phyloP scores from a whole-genome alignment of 345 rosid genomes.

The Ceriops decandra region DNA sequence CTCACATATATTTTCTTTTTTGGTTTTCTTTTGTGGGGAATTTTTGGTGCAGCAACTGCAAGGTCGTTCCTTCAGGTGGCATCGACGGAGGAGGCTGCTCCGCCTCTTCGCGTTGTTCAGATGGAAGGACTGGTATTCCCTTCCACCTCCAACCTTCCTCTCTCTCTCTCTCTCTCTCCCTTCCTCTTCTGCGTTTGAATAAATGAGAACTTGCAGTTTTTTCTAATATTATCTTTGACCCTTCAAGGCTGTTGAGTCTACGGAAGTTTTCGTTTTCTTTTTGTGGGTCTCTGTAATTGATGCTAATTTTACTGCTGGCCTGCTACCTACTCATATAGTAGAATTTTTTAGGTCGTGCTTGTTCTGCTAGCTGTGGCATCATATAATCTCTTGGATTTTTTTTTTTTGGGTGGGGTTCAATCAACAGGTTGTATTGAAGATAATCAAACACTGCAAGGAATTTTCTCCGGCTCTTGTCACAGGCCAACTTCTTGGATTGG shows the following conservation, averaged over 20 bases:
- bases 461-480: constrained; percentile 93
- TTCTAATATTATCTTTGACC: no score
- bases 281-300: no score
- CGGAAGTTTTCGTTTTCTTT: no score
- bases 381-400: neutral
- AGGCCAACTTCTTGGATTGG: constrained; percentile 96
- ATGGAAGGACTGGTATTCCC: constrained; percentile 86
- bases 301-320: no score
- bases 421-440: constrained; percentile 75
- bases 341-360: no score
- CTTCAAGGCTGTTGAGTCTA: no score
- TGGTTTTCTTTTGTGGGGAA: no score
- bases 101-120: constrained; percentile 95
- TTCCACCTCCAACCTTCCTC: neutral
- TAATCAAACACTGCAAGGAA: constrained; percentile 96
- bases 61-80: constrained; percentile 88
- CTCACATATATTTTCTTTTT: no score
- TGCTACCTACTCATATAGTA: no score
- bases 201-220: no score
- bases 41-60: constrained; percentile 20
- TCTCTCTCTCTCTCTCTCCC: neutral
- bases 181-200: no score
- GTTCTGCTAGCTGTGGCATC: neutral
- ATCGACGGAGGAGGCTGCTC: constrained; percentile 72
- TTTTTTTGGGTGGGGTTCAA: neutral